A percentile compares a stretch with the other conserved stretches of the same genome.
Evolutionary conservation across 148 eudicot genomes (phyloP).

Genomic region (Dysphania ambrosioides): DNA sequence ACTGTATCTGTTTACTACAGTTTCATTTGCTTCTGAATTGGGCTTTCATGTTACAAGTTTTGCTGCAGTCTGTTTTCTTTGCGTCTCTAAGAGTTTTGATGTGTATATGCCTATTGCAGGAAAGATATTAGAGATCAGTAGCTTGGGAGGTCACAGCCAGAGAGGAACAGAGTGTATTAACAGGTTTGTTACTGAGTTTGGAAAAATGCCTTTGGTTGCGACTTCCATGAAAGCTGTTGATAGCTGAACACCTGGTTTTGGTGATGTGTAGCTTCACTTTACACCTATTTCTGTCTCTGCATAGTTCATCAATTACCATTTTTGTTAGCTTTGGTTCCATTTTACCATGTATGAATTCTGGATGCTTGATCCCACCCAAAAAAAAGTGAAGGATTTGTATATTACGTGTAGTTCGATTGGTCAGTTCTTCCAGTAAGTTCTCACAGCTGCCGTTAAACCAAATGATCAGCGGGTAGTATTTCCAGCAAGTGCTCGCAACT

Average conservation of each 20-base stretch:
- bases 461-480: too few relatives aligned
- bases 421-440: not conserved
- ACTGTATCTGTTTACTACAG: not conserved
- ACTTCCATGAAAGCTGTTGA: slow-evolving; percentile 74
- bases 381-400: not conserved
- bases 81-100: not conserved
- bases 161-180: slow-evolving; percentile 66
- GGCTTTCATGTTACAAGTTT: not conserved
- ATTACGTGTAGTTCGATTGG: slow-evolving; percentile 2
- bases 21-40: not conserved
- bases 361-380: not conserved
- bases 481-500: too few relatives aligned
- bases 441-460: too few relatives aligned
- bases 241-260: slow-evolving; percentile 76
- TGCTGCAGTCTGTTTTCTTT: not conserved
- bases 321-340: slow-evolving; percentile 16
- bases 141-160: slow-evolving; percentile 74
- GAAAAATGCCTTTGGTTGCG: slow-evolving; percentile 73
- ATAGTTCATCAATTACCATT: slow-evolving; percentile 11
- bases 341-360: not conserved
- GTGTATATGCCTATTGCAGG: slow-evolving; percentile 39
- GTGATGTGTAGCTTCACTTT: slow-evolving; percentile 36
- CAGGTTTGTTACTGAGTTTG: slow-evolving; percentile 55
- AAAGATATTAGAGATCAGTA: slow-evolving; percentile 79
- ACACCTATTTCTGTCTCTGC: slow-evolving; percentile 11